Evolutionary conservation across 1,284 basidiomycete species (phyloP), one percentile per base, ranked within the genome.

Genomic region (Ceratobasidium sp.): DNA sequence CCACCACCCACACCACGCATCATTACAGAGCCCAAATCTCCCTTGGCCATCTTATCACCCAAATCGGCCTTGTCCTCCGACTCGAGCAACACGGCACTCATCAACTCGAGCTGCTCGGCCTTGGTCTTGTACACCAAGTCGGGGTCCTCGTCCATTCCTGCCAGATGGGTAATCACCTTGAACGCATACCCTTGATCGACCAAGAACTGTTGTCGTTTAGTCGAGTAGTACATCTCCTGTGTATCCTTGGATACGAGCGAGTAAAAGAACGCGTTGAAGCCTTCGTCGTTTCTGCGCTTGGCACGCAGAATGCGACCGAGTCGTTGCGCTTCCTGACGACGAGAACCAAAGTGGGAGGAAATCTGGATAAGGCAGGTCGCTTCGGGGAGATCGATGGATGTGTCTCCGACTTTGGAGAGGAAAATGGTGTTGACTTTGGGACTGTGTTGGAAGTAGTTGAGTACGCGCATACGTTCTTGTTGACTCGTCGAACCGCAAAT

Each of bases 251-350:
- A 97, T 49, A 99, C 97, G 30, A 99, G 85, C 36, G 95, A 98
- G 79, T 99, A 99, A 81, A 99, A 99, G 80, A 99, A 99, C 13
- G 97, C 97, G 74, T 99, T 99, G 82, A 99, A 99, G 1, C 97
- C 97, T 78, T 99, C 97, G 76, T 99, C 97, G 77, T 99, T 99
- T 73, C 97, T 85, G 67, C 97, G 85, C 79, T 99, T 99, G 8
- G 97, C 97, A 71, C 97, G 89, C 64, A 99, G 81, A 75, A 99
- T 99, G 59, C 95, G 92, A 27, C 93, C 91, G 56, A 99, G 81
- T 71, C 97, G 85, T 78, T 99, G 97, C 4, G 97, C 97, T 79
- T 99, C 97, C 80, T 99, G 97, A 73, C 97, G 84, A 71, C 97
- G 90, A 44, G 96, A 98, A 25, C 97, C 97, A 79, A 99, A 99